Base-by-base conservation (phyloP, 441 rosid species). In the Pelargonium cotyledonis region DNA sequence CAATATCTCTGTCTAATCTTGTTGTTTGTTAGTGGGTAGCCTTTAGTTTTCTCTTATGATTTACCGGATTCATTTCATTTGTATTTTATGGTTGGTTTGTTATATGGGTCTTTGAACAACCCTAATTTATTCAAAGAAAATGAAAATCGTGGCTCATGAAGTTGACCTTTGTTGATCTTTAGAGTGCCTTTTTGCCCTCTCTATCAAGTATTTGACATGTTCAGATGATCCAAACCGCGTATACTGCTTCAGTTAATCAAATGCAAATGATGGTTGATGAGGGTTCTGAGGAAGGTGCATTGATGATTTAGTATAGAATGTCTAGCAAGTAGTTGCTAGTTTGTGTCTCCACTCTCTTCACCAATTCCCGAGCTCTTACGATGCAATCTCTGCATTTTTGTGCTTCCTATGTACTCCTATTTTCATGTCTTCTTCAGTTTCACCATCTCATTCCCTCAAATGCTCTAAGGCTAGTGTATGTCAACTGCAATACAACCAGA, bases 401-500 rank as follows among this genome's bases (percentile, higher is more conserved):
- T 49, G 49, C 61, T 21, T 14, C 46, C 8, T 12, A 6, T 9
- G 47, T 70, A 44, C 72, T 72, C 41, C 8, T 69, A 4, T 0
- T 75, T 61, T 65, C 18, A 35, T 49, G 57, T 21, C 55, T 71
- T 26, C 15, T 65, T 47, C 65, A 62, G 10, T n/a, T 64, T 12
- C 26, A 21, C 65, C 1, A 21, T 68, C 69, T 68, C 16, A 9
- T 29, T 18, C 43, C 43, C 43, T 40, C 43, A 7, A 55, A 23
- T 15, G 73, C 71, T 0, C 71, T 40, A 66, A 18, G 6, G 7
- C 3, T 5, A 12, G 16, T 55, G 21, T 61, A 44, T 64, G 15
- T 1, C 69, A 14, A 16, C 43, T 77, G 81, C 65, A 31, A 60
- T 62, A 23, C 47, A 8, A 5, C 61, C 8, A 14, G 10, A 16